Evolutionary conservation across 2,329 filamentous ascomycete genomes (phyloP).

Genomic region (Apiospora malaysiana): DNA sequence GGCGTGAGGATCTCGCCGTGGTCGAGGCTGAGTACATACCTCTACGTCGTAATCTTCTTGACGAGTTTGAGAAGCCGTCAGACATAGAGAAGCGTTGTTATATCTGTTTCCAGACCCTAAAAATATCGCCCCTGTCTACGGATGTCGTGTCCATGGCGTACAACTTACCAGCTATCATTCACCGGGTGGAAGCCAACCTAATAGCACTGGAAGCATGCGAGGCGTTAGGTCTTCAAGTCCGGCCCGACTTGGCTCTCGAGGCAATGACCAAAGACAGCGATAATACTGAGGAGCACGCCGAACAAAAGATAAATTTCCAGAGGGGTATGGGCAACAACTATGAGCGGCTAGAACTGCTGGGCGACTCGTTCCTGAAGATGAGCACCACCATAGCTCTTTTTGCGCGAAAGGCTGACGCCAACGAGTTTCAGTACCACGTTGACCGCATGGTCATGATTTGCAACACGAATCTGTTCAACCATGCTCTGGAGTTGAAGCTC

Average conservation of each 20-base stretch:
- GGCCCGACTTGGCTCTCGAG: conserved; percentile 77
- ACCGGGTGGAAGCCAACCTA: conserved; percentile 80
- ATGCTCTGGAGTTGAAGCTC: conserved; percentile 69
- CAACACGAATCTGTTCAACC: conserved; percentile 87
- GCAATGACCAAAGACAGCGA: conserved; percentile 93
- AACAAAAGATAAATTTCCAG: conserved; percentile 75
- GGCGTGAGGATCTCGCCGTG: conserved; percentile 78
- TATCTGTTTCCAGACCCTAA: conserved; percentile 78
- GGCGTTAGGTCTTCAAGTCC: conserved; percentile 67
- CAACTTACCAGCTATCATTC: conserved; percentile 82
- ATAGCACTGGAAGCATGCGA: conserved; percentile 79
- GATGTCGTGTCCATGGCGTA: conserved; percentile 75
- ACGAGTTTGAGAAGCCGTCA: conserved; percentile 64
- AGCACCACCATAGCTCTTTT: conserved; percentile 89
- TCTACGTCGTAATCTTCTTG: conserved; percentile 83
- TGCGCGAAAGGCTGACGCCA: conserved; percentile 74
- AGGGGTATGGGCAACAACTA: conserved; percentile 93
- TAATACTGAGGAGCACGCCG: conserved; percentile 75
- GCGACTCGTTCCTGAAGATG: conserved; percentile 95
- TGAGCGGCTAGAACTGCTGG: conserved; percentile 90
- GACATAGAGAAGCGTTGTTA: conserved; percentile 60
- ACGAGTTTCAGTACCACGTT: conserved; percentile 89
- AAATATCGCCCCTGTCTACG: conserved; percentile 74
- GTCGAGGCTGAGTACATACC: conserved; percentile 75
- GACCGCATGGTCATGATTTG: conserved; percentile 89